Evolutionary conservation across 1,139 yeast species (phyloP).

Genomic region (Geotrichum reessii): DNA sequence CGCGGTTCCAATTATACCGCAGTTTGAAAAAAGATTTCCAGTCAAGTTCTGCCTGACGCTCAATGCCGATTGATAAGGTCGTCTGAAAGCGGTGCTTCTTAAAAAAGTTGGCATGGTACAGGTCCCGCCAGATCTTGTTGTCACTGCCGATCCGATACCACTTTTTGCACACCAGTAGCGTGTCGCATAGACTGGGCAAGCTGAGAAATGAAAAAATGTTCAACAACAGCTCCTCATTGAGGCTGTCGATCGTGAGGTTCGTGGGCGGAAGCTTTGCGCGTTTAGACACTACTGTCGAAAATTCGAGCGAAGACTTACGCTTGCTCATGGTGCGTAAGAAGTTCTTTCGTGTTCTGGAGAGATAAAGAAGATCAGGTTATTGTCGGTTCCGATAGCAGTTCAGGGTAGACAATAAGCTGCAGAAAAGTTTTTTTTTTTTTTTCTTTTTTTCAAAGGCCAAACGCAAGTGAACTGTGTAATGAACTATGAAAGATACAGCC

Average conservation of each 20-base stretch:
- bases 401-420: not conserved
- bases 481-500: not conserved
- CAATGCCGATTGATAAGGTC: conserved; percentile 3
- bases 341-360: not conserved
- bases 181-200: conserved; percentile 3
- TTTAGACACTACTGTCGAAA: not conserved
- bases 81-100: conserved; percentile 10
- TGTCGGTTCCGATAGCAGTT: not conserved
- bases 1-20: conserved; percentile 18
- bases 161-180: conserved; percentile 12
- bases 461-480: not conserved
- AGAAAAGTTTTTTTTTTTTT: not conserved
- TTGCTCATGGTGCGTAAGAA: conserved; percentile 11
- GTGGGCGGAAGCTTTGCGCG: not conserved
- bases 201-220: conserved; percentile 12
- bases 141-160: conserved; percentile 18
- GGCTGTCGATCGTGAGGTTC: not conserved
- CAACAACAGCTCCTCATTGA: conserved; percentile 16
- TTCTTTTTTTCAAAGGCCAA: too few relatives aligned
- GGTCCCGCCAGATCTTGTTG: conserved; percentile 18
- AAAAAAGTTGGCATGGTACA: conserved; percentile 12
- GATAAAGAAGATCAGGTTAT: not conserved
- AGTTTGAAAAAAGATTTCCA: conserved; percentile 17
- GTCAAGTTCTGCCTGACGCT: conserved; percentile 8
- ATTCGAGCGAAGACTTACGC: conserved; percentile 11